Evolutionary conservation across 179 eudicot species (phyloP).

Genomic region (Corrigiola litoralis): DNA sequence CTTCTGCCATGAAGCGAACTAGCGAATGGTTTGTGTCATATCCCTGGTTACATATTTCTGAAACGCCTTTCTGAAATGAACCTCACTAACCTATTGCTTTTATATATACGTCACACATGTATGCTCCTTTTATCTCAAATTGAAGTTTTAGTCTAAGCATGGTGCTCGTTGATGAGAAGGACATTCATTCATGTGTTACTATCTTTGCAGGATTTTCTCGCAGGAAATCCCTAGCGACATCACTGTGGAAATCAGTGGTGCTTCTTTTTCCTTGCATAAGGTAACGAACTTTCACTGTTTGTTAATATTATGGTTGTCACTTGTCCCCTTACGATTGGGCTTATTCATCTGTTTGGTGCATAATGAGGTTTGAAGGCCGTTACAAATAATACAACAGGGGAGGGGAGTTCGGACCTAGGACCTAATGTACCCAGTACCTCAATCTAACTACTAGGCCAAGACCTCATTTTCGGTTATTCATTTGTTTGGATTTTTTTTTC

Average conservation of each 20-base stretch:
- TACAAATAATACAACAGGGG: too few relatives aligned
- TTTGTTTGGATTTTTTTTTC: too few relatives aligned
- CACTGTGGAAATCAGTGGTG: constrained; percentile 58
- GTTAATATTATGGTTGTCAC: not conserved
- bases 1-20: constrained; percentile 80
- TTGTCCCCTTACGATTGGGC: not conserved
- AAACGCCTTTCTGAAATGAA: not conserved
- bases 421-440: too few relatives aligned
- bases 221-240: constrained; percentile 93
- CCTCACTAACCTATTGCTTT: too few relatives aligned
- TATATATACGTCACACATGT: not conserved
- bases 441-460: too few relatives aligned
- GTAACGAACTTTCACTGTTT: constrained; percentile 31
- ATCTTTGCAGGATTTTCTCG: constrained; percentile 67
- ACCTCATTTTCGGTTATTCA: too few relatives aligned
- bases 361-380: not conserved
- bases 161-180: not conserved
- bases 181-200: constrained; percentile 2
- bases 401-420: too few relatives aligned
- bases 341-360: not conserved
- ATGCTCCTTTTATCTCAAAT: too few relatives aligned
- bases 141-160: not conserved
- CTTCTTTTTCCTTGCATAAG: constrained; percentile 91
- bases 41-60: constrained; percentile 16
- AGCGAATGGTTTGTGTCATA: constrained; percentile 63